These are phyloP conservation scores for Fusarium kyushuense DNA, from an alignment of 2,329 filamentous ascomycete genomes.

Conservation along the genomic window DNA sequence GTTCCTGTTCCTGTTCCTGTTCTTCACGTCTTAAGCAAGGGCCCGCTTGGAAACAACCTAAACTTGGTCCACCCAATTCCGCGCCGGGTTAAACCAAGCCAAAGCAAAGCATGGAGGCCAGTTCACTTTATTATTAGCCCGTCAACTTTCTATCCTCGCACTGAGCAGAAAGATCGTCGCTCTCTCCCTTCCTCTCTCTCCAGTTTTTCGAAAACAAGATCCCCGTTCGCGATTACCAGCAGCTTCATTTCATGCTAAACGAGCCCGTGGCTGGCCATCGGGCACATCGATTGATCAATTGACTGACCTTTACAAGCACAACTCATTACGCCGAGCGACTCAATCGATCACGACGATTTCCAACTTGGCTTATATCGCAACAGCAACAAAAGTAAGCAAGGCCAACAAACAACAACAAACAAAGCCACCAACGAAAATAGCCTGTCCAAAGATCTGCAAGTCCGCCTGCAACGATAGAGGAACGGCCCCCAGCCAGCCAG, in stretches of 20 bases:
- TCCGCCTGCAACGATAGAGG: constrained; percentile 18
- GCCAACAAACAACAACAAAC: constrained; percentile 21
- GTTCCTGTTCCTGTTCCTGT: constrained; percentile 16
- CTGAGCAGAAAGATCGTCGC: constrained; percentile 37
- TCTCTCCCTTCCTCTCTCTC: constrained; percentile 23
- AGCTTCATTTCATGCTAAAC: constrained; percentile 33
- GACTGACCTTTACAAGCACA: constrained; percentile 17
- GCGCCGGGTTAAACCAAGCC: constrained; percentile 8
- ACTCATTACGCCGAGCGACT: constrained; percentile 12
- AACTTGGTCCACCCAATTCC: constrained; percentile 41
- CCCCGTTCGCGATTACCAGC: constrained; percentile 9
- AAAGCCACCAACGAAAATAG: constrained; percentile 20
- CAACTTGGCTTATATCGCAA: constrained; percentile 20
- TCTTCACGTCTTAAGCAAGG: constrained; percentile 10
- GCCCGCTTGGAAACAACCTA: constrained; percentile 41
- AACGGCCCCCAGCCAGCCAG: constrained; percentile 27
- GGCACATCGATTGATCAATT: constrained; percentile 24
- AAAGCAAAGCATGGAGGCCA: constrained; percentile 12
- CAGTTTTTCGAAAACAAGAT: constrained; percentile 35
- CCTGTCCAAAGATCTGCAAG: constrained; percentile 26
- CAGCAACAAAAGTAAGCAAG: constrained; percentile 2
- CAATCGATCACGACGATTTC: constrained; percentile 24
- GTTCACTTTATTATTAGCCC: constrained; percentile 25
- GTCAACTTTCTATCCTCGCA: constrained; percentile 17
- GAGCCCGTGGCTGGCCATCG: constrained; percentile 44